Evolutionary conservation across 441 rosid species (phyloP), one percentile per base, ranked within the genome.

Genomic region (Populus trichocarpa): DNA sequence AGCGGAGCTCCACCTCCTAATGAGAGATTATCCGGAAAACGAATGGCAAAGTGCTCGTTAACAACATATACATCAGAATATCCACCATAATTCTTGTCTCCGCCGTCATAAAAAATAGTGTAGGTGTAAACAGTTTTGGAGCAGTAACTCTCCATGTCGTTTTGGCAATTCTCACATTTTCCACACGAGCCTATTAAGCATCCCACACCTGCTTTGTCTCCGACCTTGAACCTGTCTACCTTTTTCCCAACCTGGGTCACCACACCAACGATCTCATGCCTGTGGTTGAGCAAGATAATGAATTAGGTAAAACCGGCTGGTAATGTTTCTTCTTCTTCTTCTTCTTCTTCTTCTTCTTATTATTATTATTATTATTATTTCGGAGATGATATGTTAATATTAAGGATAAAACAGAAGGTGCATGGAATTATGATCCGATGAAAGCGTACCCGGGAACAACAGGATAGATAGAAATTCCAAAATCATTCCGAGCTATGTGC

Each of bases 1-100:
- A 46, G 6, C 20, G 89, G 88, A 0, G 88, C 84, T 0, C 67
- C 83, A 2, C 67, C 81, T 61, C 82, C 85, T 0, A 81, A 78
- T 2, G 85, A 73, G 67, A 82, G 5, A 30, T 64, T 65, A 7
- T 82, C 82, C 0, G 87, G 90, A 26, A 85, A 50, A 2, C 67
- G 79, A 12, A 87, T 61, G 2, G 80, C 63, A 28, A 71, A 85
- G 23, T 72, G 78, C 66, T 87, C 80, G 3, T 87, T 70, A 12
- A 68, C 74, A 0, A 87, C 78, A 81, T 85, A 77, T 0, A 23
- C 33, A 57, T 87, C 70, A 0, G 87, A 84, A 22, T 71, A 87
- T 14, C 87, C 88, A 6, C 87, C 85, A 3, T 81, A 80, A 7
- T 82, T 78, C 10, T 25, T 22, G 1, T 75, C 83, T 69, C 81